Conservation (phyloP, 2,329 filamentous ascomycete genomes). For the Myrmaecium sp. region DNA sequence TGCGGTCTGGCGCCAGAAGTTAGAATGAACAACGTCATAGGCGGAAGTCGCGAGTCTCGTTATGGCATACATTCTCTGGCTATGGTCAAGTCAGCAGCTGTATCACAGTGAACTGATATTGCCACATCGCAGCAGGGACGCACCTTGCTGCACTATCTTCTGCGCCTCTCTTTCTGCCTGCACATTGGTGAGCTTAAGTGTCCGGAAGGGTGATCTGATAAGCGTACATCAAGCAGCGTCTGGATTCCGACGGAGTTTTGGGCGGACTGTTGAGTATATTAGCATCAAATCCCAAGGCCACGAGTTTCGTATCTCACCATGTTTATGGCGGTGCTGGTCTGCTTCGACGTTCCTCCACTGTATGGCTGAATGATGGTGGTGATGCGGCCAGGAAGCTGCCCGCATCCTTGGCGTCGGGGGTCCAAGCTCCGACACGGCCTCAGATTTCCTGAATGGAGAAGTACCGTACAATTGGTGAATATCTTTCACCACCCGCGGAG, state of each 20-base stretch:
- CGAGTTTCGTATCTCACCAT: too few relatives aligned
- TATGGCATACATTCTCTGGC: slow-evolving; percentile 64
- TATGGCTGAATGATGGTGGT: too few relatives aligned
- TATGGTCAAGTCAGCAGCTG: slow-evolving; percentile 17
- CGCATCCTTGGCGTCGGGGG: too few relatives aligned
- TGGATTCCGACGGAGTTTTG: slow-evolving; percentile 98
- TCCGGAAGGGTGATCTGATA: slow-evolving; percentile 10
- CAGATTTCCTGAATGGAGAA: too few relatives aligned
- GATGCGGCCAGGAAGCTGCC: too few relatives aligned
- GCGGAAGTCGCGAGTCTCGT: slow-evolving; percentile 2
- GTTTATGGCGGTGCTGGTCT: too few relatives aligned
- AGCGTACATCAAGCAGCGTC: slow-evolving; percentile 87
- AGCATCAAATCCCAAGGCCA: too few relatives aligned
- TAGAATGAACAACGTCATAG: too few relatives aligned
- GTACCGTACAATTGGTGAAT: too few relatives aligned
- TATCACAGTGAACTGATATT: neutral
- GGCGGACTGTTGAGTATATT: slow-evolving; percentile 50
- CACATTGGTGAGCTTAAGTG: slow-evolving; percentile 23
- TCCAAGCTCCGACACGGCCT: too few relatives aligned
- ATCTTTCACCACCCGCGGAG: slow-evolving; percentile 1
- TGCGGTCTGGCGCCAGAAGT: slow-evolving; percentile 54
- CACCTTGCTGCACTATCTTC: slow-evolving; percentile 97
- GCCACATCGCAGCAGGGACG: slow-evolving; percentile 13
- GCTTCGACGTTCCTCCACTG: too few relatives aligned
- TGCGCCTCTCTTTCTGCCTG: slow-evolving; percentile 96